phyloP scores from a whole-genome alignment of 257 asterid genomes.

The Solanum sejunctum region DNA sequence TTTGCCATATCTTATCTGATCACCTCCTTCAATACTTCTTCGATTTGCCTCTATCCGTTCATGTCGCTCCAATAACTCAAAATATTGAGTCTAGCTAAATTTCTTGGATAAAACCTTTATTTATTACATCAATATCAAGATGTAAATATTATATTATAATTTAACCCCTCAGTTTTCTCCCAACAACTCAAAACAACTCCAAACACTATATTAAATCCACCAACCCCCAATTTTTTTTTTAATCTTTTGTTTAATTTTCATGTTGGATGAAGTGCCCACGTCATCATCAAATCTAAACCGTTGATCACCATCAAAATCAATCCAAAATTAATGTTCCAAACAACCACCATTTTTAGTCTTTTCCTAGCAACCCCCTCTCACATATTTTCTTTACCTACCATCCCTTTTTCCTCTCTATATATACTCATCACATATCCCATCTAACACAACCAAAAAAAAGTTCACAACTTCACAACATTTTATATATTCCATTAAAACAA shows the following conservation, averaged over 20 bases:
- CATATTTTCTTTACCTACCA: conserved; percentile 41
- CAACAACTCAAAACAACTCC: neutral
- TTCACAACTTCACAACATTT: neutral
- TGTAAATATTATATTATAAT: neutral
- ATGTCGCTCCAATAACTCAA: too few relatives aligned
- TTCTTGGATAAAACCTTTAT: neutral
- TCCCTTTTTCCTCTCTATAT: conserved; percentile 20
- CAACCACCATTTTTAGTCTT: conserved; percentile 12
- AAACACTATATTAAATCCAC: neutral
- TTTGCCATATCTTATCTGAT: too few relatives aligned
- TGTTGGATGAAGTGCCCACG: conserved; percentile 15
- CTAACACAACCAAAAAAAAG: neutral
- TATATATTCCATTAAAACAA: too few relatives aligned
- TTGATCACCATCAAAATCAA: neutral
- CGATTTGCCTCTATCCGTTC: too few relatives aligned
- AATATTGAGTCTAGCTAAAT: neutral
- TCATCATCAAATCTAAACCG: conserved; percentile 14
- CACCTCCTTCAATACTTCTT: too few relatives aligned
- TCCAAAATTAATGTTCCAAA: neutral
- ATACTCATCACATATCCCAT: conserved; percentile 16
- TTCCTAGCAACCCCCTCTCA: neutral
- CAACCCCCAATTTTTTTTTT: neutral
- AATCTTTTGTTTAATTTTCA: neutral
- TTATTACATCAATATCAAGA: neutral
- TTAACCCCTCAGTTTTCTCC: neutral